These are phyloP conservation scores for Nothomitra cinnamomea DNA, from an alignment of 2,329 filamentous ascomycete genomes.

Conservation along the genomic window DNA sequence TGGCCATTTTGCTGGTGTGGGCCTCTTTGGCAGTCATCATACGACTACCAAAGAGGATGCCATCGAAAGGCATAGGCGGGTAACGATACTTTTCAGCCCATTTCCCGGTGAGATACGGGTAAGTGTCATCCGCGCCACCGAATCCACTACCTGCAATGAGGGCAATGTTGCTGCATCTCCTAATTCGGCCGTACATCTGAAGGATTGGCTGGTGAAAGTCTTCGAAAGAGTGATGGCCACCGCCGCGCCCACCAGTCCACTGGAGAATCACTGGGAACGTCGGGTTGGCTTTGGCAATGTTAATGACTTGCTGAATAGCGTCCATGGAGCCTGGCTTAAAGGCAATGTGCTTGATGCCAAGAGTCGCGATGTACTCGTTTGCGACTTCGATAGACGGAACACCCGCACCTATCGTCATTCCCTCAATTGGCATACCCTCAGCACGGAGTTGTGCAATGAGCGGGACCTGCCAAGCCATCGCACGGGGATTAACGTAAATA, in stretches of 20 bases:
- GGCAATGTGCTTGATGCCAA: constrained; percentile 80
- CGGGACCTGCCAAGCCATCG: constrained; percentile 87
- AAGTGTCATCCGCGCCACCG: constrained; percentile 76
- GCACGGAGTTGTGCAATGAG: constrained; percentile 62
- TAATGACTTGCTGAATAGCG: constrained; percentile 76
- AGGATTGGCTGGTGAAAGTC: constrained; percentile 89
- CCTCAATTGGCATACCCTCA: constrained; percentile 80
- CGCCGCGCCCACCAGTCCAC: constrained; percentile 88
- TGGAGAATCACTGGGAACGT: constrained; percentile 84
- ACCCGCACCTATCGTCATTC: constrained; percentile 81
- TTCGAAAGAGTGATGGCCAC: constrained; percentile 87
- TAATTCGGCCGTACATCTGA: constrained; percentile 78
- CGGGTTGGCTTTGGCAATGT: constrained; percentile 87
- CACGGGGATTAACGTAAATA: constrained; percentile 78
- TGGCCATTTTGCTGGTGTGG: constrained; percentile 71
- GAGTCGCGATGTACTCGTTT: constrained; percentile 82
- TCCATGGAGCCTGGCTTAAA: constrained; percentile 90
- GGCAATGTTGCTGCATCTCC: constrained; percentile 72
- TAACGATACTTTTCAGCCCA: constrained; percentile 83
- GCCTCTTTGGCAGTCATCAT: constrained; percentile 94
- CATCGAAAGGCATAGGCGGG: constrained; percentile 87
- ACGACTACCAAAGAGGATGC: constrained; percentile 75
- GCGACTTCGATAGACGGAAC: constrained; percentile 88
- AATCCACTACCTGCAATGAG: constrained; percentile 85
- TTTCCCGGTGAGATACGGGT: constrained; percentile 75